Evolutionary conservation across 1,284 basidiomycete species (phyloP), one percentile per base, ranked within the genome.

Genomic region (Apiotrichum mycotoxinovorans): DNA sequence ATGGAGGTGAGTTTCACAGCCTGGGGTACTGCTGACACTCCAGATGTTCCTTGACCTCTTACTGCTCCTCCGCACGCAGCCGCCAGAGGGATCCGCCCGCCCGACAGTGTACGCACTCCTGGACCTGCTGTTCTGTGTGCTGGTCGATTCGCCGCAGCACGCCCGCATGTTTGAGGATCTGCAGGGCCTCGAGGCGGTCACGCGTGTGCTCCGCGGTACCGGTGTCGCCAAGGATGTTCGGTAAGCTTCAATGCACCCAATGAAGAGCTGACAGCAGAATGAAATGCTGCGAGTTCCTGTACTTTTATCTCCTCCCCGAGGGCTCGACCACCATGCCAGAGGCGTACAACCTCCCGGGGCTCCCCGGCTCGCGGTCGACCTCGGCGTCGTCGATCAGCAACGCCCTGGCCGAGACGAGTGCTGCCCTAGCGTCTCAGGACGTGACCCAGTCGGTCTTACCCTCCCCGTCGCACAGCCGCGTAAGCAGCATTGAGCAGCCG

Each of bases 251-350:
- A 20, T n/a, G n/a, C 17, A 49, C 25, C 4, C 23, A 18, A 10
- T 23, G 5, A 8, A 27, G 15, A 34, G n/a, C 51, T 63, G 35
- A 60, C 44, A 42, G 22, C 60, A 93, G 91, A 66, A 93, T 94
- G 87, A 93, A 94, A 78, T 92, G 89, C 63, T 81, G 94, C 25
- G 91, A 94, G 70, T 91, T 94, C 67, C 78, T 95, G 5, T 93
- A 93, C 73, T 94, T 92, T 71, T 95, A 94, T 72, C 81, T 95
- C 5, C 79, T 92, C 51, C 91, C 92, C 58, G 91, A 94, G 72
- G 50, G 62, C 44, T 48, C 45, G 34, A 43, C 48, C n/a, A 45
- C 27, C 15, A 33, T 56, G 41, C 56, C 47, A 3, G 53, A 55
- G 37, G 33, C 51, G 10, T 35, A 37, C 41, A 25, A 23, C 20